A percentile compares a stretch with the other conserved stretches of the same genome.
Evolutionary conservation across 768 basidiomycete genomes (phyloP).

Genomic region (Russula griseocarnosa): DNA sequence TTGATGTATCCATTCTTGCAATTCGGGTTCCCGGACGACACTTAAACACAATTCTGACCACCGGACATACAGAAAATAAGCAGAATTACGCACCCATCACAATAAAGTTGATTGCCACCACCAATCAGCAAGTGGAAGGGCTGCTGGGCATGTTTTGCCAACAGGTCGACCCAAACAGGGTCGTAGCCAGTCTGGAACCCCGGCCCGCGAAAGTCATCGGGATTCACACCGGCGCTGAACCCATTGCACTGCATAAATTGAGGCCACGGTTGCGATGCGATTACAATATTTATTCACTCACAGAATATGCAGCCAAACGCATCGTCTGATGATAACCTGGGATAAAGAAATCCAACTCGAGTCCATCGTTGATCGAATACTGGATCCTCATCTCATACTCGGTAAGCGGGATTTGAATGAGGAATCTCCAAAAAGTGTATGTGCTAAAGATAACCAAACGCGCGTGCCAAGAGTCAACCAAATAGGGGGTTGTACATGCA

Average conservation of each 20-base stretch:
- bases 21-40: constrained; percentile 79
- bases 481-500: background rate
- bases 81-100: constrained; percentile 57
- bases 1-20: constrained; percentile 79
- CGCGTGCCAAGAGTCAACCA: background rate
- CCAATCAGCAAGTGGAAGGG: constrained; percentile 91
- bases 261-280: too few species aligned
- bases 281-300: constrained; percentile 39
- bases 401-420: constrained; percentile 73
- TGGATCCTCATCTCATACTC: constrained; percentile 67
- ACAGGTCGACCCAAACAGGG: constrained; percentile 91
- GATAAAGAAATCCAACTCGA: constrained; percentile 74
- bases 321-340: constrained; percentile 80
- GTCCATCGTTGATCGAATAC: constrained; percentile 81
- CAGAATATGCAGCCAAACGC: constrained; percentile 87
- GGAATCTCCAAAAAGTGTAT: constrained; percentile 93
- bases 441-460: constrained; percentile 46
- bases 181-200: constrained; percentile 81
- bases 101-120: constrained; percentile 94
- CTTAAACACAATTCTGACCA: constrained; percentile 36
- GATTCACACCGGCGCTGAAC: constrained; percentile 84
- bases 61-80: background rate
- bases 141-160: constrained; percentile 68
- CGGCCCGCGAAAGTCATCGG: constrained; percentile 78
- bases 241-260: constrained; percentile 64